These are phyloP conservation scores for Arabidopsis hybrid DNA, from an alignment of 441 rosid species.

Conservation along the genomic window DNA sequence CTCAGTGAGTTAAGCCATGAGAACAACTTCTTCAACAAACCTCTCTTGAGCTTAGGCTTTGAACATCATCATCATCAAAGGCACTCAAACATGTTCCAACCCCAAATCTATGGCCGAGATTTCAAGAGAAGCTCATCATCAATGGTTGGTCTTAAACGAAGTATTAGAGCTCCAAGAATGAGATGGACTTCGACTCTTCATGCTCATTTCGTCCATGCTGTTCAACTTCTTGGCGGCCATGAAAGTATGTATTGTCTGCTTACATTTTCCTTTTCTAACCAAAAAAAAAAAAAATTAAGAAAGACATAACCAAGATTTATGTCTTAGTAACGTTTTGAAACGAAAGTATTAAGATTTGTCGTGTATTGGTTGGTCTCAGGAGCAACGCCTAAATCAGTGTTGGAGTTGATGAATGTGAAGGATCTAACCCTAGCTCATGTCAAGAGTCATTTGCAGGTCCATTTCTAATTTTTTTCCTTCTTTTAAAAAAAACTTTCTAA, in stretches of 20 bases:
- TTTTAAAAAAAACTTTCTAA: too few species aligned
- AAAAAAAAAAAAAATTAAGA: background rate
- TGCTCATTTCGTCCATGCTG: slow-evolving; percentile 94
- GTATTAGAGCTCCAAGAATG: slow-evolving; percentile 94
- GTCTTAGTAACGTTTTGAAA: slow-evolving; percentile 17
- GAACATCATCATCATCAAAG: slow-evolving; percentile 43
- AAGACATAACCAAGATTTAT: slow-evolving; percentile 4
- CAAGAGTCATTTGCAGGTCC: slow-evolving; percentile 99
- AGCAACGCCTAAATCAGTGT: slow-evolving; percentile 97
- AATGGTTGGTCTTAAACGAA: slow-evolving; percentile 58
- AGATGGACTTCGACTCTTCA: slow-evolving; percentile 98
- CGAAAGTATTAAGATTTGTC: slow-evolving; percentile 23
- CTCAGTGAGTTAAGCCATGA: slow-evolving; percentile 87
- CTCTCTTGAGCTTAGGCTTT: slow-evolving; percentile 73
- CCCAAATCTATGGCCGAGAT: slow-evolving; percentile 71
- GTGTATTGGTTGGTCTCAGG: slow-evolving; percentile 52
- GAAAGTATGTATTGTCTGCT: slow-evolving; percentile 61
- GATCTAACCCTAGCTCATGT: slow-evolving; percentile 99
- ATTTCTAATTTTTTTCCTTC: slow-evolving; percentile 10
- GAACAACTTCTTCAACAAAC: slow-evolving; percentile 52
- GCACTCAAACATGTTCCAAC: slow-evolving; percentile 54
- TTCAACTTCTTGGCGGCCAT: slow-evolving; percentile 99
- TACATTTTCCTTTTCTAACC: background rate
- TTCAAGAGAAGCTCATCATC: slow-evolving; percentile 73
- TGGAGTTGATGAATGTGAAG: slow-evolving; percentile 98